Evolutionary conservation across 345 rosid species (phyloP).

Genomic region (Anacardium occidentale): DNA sequence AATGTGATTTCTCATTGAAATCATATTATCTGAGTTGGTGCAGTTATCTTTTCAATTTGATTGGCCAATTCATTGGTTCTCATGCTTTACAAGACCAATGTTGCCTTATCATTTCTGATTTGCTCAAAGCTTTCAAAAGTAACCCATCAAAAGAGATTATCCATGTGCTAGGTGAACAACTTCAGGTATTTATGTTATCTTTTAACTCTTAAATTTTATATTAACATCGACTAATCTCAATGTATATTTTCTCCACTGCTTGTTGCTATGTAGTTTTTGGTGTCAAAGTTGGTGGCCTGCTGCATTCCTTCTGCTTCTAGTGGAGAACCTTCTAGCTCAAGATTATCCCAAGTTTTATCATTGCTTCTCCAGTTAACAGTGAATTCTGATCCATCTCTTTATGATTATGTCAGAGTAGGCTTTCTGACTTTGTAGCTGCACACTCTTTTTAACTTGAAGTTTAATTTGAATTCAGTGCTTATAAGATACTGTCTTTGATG

Average conservation of each 20-base stretch:
- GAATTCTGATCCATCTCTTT: slow-evolving; percentile 60
- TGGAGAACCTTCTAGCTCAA: slow-evolving; percentile 41
- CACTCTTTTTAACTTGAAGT: background rate
- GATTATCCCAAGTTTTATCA: slow-evolving; percentile 52
- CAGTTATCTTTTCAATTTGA: slow-evolving; percentile 88
- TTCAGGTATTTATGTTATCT: slow-evolving; percentile 60
- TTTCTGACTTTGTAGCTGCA: slow-evolving; percentile 11
- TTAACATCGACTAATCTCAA: background rate
- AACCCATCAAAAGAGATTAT: slow-evolving; percentile 61
- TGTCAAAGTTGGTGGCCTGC: slow-evolving; percentile 82
- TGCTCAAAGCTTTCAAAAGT: slow-evolving; percentile 53
- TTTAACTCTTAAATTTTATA: slow-evolving; percentile 1
- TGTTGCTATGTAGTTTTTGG: slow-evolving; percentile 64
- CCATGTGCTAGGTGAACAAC: slow-evolving; percentile 81
- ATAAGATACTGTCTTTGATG: slow-evolving; percentile 9
- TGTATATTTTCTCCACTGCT: slow-evolving; percentile 15
- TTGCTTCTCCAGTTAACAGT: slow-evolving; percentile 66
- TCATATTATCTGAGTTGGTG: slow-evolving; percentile 29
- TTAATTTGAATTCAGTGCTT: slow-evolving; percentile 15
- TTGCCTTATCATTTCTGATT: slow-evolving; percentile 61
- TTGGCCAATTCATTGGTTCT: slow-evolving; percentile 69
- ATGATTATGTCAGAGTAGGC: slow-evolving; percentile 75
- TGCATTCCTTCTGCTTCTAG: slow-evolving; percentile 55
- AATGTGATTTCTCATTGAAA: background rate
- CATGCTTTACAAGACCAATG: slow-evolving; percentile 84